Evolutionary conservation across 2,329 filamentous ascomycete species (phyloP), one percentile per base, ranked within the genome.

Genomic region (Fusarium keratoplasticum): DNA sequence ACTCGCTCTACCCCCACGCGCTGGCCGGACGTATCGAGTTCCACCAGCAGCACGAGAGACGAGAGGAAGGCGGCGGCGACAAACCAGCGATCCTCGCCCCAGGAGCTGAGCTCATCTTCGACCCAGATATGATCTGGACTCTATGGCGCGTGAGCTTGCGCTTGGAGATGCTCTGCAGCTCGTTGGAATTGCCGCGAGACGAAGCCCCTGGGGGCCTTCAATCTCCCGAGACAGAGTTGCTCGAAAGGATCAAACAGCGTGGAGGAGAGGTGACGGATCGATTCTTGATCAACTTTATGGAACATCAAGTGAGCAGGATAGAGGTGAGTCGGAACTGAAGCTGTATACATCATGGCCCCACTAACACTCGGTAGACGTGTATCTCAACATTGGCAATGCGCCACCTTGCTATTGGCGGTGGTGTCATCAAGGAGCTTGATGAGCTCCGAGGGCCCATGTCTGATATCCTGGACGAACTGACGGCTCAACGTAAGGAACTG

Each of bases 301-400:
- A 97, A 81, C 95, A 98, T 81, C 95, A 98, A 87, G 93, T 99
- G 76, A 95, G 94, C 81, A 91, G 96, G 79, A 97, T 99, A 81
- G 96, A 99, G 91, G 95, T 97, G 87, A 84, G 92, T 61, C 66
- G 38, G 95, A 98, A 90, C 94, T 96, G 87, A 84, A 91, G 18
- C 55, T 13, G 16, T 16, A 20, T 38, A 25, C 27, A 63, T 20
- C 27, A 20, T 55, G 58, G 47, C 25, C 5, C 16, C 3, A 52
- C 78, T 83, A 75, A 83, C 69, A 16, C 44, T 18, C 11, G 63
- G 75, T 54, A 97, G 95, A 92, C 94, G 61, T 96, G 94, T 80
- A 89, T 95, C 76, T 93, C 93, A 35, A 95, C 94, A 1, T 88
- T 98, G 60, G 87, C 91, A 14, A 86, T 98, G 77, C 92, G 96